These are phyloP conservation scores for Elsinoe ampelina DNA, from an alignment of 2,329 filamentous ascomycete genomes.

Conservation along the genomic window DNA sequence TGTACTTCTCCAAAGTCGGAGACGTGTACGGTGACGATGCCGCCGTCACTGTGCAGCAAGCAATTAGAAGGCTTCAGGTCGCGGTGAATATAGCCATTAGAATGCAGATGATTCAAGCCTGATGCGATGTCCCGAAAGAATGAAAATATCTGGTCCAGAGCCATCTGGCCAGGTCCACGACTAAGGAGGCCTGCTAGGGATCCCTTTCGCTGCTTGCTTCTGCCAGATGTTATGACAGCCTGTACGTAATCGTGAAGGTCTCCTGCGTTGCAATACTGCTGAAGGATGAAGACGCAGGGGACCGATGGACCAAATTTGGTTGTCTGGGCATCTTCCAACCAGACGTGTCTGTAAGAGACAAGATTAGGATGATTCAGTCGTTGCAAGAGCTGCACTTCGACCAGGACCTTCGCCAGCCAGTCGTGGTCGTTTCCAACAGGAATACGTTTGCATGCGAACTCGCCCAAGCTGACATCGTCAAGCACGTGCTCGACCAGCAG, in stretches of 20 bases:
- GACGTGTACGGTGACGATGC: conserved; percentile 69
- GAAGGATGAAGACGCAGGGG: conserved; percentile 90
- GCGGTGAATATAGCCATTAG: conserved; percentile 86
- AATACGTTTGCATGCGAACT: conserved; percentile 94
- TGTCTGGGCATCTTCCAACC: conserved; percentile 82
- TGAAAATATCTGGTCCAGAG: conserved; percentile 90
- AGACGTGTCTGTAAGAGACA: conserved; percentile 93
- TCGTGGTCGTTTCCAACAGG: conserved; percentile 87
- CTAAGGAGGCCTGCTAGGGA: conserved; percentile 76
- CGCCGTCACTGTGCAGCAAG: conserved; percentile 62
- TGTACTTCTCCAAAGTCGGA: conserved; percentile 98
- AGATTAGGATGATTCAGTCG: conserved; percentile 89
- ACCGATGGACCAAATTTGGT: conserved; percentile 81
- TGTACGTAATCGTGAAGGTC: conserved; percentile 83
- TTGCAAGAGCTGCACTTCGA: conserved; percentile 88
- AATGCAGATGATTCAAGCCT: conserved; percentile 80
- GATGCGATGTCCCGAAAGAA: conserved; percentile 94
- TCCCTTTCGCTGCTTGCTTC: conserved; percentile 34
- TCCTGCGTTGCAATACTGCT: conserved; percentile 93
- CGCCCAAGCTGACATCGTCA: conserved; percentile 76
- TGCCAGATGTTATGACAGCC: conserved; percentile 29
- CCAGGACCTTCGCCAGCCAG: conserved; percentile 88
- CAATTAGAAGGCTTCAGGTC: conserved; percentile 97
- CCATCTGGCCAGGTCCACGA: conserved; percentile 51
- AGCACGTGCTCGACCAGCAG: conserved; percentile 87